Base-by-base conservation (phyloP, 1,284 basidiomycete genomes). In the Papiliotrema terrestris region DNA sequence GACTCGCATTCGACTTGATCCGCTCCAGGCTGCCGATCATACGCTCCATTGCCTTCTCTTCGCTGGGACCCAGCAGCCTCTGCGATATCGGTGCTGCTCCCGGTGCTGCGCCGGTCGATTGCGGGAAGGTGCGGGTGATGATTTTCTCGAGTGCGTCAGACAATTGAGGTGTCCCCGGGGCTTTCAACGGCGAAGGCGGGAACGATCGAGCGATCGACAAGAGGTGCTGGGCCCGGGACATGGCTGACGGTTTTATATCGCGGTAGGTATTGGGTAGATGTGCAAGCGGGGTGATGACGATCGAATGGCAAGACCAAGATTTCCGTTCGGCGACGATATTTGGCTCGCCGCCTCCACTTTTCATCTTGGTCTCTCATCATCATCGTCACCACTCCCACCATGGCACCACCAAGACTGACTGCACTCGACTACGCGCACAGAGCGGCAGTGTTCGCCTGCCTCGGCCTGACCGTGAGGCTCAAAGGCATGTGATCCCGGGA, bases 171-270 rank as follows among this genome's bases (percentile, higher is more conserved):
- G 64, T 51, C 6, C 60, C 61, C 13, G 59, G 54, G 19, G 67
- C 59, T 32, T 71, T 62, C 52, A 74, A 62, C 2, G 73, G 73
- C 17, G 71, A 68, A 17, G 67, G 54, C 15, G 67, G 69, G 37
- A 74, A 55, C 8, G 69, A 57, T 49, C 66, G 66, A 44, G 65
- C 59, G 29, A 70, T 54, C 13, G 59, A 51, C 43, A 68, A 49
- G 29, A 73, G 60, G 20, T 60, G 61, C 37, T 47, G 39, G 43
- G 58, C 26, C 17, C 54, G 55, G 45, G 61, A 60, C 61, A 58
- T 62, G 20, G 23, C 54, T 26, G 22, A 22, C 25, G 5, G 42
- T 4, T 19, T 32, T 11, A 20, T 42, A 38, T 8, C 9, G 41
- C 26, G 38, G 42, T 29, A 22, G 37, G 20, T 15, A 19, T 9